Conservation (phyloP, 306 rosid genomes). For the Corylus avellana region DNA sequence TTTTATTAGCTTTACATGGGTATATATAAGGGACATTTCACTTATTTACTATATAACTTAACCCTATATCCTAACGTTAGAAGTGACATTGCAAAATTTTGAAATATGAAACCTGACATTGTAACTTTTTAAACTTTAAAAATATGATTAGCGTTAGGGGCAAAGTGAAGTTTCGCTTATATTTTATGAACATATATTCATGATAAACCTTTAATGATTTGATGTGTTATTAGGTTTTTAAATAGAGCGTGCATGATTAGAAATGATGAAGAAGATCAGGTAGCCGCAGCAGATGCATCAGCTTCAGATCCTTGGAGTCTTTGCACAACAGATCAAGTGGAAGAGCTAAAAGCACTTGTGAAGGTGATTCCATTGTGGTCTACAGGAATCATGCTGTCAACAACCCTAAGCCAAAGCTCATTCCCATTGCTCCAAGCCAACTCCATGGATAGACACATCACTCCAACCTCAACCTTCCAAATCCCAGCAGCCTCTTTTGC, state of each 20-base stretch:
- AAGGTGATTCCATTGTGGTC: conserved; percentile 71
- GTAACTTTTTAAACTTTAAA: no score
- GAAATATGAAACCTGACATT: no score
- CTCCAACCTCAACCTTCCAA: conserved; percentile 36
- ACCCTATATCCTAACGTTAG: no score
- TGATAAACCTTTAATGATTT: no score
- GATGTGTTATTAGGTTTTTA: conserved; percentile 39
- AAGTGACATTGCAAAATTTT: no score
- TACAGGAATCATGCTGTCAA: conserved; percentile 44
- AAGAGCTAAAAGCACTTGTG: conserved; percentile 62
- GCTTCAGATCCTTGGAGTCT: conserved; percentile 62
- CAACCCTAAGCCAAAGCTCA: conserved; percentile 49
- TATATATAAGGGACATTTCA: no score
- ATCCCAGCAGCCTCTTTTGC: conserved; percentile 69
- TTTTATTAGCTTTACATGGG: no score
- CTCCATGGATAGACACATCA: conserved; percentile 61
- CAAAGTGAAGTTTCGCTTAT: no score
- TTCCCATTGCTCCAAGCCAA: conserved; percentile 63
- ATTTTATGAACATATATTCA: no score
- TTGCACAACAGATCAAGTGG: conserved; percentile 70
- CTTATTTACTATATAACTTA: no score
- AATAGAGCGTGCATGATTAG: conserved; percentile 62
- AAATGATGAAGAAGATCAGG: conserved; percentile 35
- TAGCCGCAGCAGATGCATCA: conserved; percentile 43
- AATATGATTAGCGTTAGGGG: no score